Evolutionary conservation across 306 rosid genomes (phyloP).

Genomic region (Cucurbita pepo): DNA sequence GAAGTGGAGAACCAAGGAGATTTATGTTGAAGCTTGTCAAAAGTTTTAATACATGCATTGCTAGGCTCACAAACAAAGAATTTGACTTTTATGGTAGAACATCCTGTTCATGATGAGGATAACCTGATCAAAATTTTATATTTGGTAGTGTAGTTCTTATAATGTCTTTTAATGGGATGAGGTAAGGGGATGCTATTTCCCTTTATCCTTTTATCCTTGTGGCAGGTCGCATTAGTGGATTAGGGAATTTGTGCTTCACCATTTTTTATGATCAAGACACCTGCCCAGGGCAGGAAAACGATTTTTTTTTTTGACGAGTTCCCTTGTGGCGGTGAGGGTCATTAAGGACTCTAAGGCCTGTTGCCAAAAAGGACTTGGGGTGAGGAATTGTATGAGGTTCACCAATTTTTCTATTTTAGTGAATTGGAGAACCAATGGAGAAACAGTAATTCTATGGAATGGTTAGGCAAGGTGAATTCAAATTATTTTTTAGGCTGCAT

Average conservation of each 20-base stretch:
- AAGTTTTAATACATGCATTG: neutral
- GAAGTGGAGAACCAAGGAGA: neutral
- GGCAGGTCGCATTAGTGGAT: neutral
- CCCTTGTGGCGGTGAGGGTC: neutral
- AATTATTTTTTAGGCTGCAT: neutral
- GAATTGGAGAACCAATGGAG: neutral
- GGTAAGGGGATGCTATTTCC: neutral
- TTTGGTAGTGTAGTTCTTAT: neutral
- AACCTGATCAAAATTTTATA: neutral
- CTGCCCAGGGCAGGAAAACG: neutral
- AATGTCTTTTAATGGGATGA: neutral
- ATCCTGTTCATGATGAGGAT: neutral
- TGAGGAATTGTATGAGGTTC: neutral
- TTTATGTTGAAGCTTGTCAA: neutral
- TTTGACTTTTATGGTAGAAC: neutral
- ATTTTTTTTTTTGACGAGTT: neutral
- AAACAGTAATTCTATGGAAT: neutral
- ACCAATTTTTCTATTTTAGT: neutral
- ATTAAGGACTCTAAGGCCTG: neutral
- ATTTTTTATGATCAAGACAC: neutral
- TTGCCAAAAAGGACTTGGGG: neutral
- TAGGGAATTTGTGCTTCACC: neutral
- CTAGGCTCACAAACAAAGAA: neutral
- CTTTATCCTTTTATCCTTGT: neutral
- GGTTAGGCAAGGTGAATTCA: neutral